Evolutionary conservation across 2,329 filamentous ascomycete species (phyloP), one percentile per base, ranked within the genome.

Genomic region (Talaromyces verruculosus): DNA sequence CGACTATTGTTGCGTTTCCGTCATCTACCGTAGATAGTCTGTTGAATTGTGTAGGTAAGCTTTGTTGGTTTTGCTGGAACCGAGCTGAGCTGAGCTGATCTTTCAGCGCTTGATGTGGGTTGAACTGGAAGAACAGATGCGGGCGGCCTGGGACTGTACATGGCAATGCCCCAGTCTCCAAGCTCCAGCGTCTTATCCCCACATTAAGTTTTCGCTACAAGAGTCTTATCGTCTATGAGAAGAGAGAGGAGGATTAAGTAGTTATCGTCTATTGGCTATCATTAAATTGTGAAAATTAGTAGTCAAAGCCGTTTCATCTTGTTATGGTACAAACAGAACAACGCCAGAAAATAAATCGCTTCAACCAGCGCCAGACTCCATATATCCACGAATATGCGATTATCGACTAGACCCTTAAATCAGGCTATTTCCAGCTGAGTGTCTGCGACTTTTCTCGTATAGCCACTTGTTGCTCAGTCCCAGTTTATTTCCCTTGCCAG

Each of bases 381-480:
- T 53, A 17, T 61, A 33, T 43, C 33, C 53, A 25, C 19, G 22
- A 61, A 30, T 35, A 63, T 63, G 61, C 65, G 43, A 60, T 49
- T 47, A 33, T 41, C 25, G 17, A 37, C 33, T 58, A 7, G 19
- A 19, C 11, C 17, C 53, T 63, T 43, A 66, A 33, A 63, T 66
- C 35, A 66, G 37, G 30, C 30, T 76, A 63, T 76, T 77, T 67
- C 76, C 78, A 13, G 77, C 72, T 41, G 78, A 80, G 28, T 78
- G 69, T 33, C 75, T 72, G 51, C 76, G 73, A 61, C 91, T 90
- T 79, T 89, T 91, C 78, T 97, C 92, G 75, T 97, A 98, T 67
- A 97, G 79, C 94, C 94, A 98, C 80, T 95, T 96, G 81, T 88
- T 97, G 78, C 94, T 97, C 74, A 97, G 75, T 0, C 88, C 88